phyloP scores from a whole-genome alignment of 1,284 basidiomycete genomes.

The Phaffia rhodozyma region DNA sequence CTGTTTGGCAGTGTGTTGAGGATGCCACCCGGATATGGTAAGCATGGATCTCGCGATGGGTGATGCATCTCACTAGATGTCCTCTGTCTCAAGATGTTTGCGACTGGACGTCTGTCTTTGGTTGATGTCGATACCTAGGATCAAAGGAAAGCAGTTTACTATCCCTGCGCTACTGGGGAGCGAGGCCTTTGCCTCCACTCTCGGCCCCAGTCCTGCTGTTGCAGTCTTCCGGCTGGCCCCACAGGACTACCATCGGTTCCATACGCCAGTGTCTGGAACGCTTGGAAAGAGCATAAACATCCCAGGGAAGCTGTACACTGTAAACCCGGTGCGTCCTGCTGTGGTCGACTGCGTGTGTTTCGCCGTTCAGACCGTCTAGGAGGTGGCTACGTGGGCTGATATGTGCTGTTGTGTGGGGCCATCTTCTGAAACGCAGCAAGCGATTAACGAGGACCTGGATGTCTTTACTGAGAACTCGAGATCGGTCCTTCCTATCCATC shows the following conservation, averaged over 20 bases:
- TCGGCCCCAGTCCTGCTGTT: conserved; percentile 40
- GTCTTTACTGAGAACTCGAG: conserved; percentile 8
- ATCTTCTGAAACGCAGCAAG: conserved; percentile 14
- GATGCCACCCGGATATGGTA: conserved; percentile 57
- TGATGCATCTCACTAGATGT: not conserved
- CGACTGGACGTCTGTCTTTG: not conserved
- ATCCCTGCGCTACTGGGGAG: conserved; percentile 50
- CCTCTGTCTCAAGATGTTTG: not conserved
- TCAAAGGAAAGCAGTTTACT: conserved; percentile 63
- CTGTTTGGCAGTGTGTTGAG: conserved; percentile 50
- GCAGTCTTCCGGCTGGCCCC: conserved; percentile 47
- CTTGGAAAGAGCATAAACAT: conserved; percentile 37
- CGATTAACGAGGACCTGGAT: not conserved
- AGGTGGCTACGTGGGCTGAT: not conserved
- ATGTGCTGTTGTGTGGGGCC: conserved; percentile 10
- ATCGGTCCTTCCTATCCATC: not conserved
- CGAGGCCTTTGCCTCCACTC: conserved; percentile 33
- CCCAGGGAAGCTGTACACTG: conserved; percentile 35
- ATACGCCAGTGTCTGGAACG: conserved; percentile 57
- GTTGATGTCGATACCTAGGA: conserved; percentile 36
- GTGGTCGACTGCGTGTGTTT: conserved; percentile 15
- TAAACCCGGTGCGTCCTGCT: conserved; percentile 37
- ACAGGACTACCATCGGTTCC: conserved; percentile 46
- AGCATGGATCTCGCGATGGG: conserved; percentile 14
- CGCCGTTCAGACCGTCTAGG: conserved; percentile 9